Evolutionary conservation across 176 grass and related monocot species (phyloP), one percentile per base, ranked within the genome.

Genomic region (Raddia guianensis): DNA sequence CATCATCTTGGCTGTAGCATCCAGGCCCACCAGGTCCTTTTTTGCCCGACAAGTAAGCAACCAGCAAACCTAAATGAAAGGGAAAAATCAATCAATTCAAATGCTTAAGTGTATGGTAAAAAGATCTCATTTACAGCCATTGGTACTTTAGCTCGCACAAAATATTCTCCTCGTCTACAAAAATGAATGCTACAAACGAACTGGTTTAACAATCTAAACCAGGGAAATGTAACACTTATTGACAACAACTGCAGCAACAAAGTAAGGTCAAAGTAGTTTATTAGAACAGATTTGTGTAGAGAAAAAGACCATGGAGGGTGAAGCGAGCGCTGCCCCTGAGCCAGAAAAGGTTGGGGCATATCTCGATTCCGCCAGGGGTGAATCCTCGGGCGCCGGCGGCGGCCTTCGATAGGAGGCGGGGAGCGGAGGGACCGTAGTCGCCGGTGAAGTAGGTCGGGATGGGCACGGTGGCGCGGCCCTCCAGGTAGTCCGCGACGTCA

Each of bases 401-500:
- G 8, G 90, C 92, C 42, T 85, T 81, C 2, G 88, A 94, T 40
- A 98, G 90, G 57, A 98, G 59, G 40, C 82, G 85, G 2, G 83
- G 84, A 18, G 86, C 86, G 32, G 85, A 53, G 2, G 82, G 74
- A 27, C 91, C 91, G 87, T 94, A 98, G 44, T 90, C 95, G 3
- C 95, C 95, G 6, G 86, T 98, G 88, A 98, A 98, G 86, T 95
- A 98, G 48, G 95, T 98, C 49, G 92, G 95, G 49, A 98, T 76
- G 66, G 95, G 92, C 46, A 98, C 88, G 44, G 74, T 66, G 13
- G 84, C 88, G 73, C 88, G 92, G 16, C 95, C 92, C 54, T 98
- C 88, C 20, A 98, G 13, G 50, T 98, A 98, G n/a, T 91, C 90
- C 6, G 86, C 65, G 9, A 91, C 54, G 57, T 97, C 91, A 7